Evolutionary conservation across 176 grass and related monocot species (phyloP).

Genomic region (Secale cereale): DNA sequence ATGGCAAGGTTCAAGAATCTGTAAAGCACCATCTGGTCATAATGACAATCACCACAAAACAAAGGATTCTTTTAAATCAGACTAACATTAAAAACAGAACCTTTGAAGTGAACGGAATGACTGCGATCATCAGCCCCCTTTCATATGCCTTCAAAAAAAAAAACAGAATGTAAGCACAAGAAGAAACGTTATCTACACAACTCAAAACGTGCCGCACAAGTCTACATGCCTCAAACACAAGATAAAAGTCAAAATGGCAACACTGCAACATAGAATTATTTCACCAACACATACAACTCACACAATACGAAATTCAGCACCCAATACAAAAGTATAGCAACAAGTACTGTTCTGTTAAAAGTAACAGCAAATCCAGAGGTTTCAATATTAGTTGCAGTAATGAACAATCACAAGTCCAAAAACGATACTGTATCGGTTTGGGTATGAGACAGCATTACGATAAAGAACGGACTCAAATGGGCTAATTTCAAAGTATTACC

Average conservation of each 20-base stretch:
- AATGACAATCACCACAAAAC: slow-evolving; percentile 16
- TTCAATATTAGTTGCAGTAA: not conserved
- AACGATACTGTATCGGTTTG: not conserved
- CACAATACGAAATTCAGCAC: not conserved
- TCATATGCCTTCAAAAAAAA: slow-evolving; percentile 77
- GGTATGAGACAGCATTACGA: slow-evolving; percentile 7
- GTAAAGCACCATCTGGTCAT: slow-evolving; percentile 32
- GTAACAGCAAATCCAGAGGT: not conserved
- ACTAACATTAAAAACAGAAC: slow-evolving; percentile 39
- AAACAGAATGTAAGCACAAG: slow-evolving; percentile 7
- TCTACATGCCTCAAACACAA: not conserved
- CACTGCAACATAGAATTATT: slow-evolving; percentile 1
- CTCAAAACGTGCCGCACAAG: not conserved
- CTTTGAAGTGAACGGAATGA: slow-evolving; percentile 97
- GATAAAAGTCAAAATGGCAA: not conserved
- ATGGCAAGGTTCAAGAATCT: slow-evolving; percentile 96
- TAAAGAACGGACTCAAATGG: not conserved
- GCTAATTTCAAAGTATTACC: slow-evolving; percentile 34
- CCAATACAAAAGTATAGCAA: not conserved
- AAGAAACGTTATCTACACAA: slow-evolving; percentile 7
- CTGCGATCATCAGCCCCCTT: slow-evolving; percentile 94
- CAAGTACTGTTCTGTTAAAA: not conserved
- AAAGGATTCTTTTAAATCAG: not conserved
- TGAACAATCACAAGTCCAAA: slow-evolving; percentile 19
- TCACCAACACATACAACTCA: not conserved